Conservation (phyloP, 1,139 yeast genomes). For the Saccharomyces hybrid region DNA sequence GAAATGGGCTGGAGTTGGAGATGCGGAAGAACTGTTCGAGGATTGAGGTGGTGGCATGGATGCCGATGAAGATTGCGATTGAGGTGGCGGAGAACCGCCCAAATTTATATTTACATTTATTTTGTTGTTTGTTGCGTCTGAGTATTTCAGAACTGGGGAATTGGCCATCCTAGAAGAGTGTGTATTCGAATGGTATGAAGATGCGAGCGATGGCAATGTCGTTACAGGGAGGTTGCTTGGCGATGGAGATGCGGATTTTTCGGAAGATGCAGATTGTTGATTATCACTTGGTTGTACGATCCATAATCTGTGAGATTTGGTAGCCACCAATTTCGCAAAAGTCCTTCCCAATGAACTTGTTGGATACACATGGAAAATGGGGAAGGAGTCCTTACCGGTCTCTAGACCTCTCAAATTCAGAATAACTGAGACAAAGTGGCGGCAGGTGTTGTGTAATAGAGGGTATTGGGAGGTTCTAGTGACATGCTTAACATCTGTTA, state of each 20-base stretch:
- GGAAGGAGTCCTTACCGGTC: too few relatives aligned
- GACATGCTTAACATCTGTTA: too few relatives aligned
- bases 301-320: too few relatives aligned
- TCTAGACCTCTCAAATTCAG: too few relatives aligned
- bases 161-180: neutral
- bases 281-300: too few relatives aligned
- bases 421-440: too few relatives aligned
- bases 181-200: neutral
- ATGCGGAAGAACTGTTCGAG: constrained; percentile 2
- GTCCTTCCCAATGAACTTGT: too few relatives aligned
- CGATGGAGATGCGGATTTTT: constrained; percentile 6
- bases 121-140: neutral
- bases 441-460: too few relatives aligned
- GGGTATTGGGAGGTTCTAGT: too few relatives aligned
- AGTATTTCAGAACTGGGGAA: neutral
- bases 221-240: constrained; percentile 21
- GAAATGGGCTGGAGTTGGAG: constrained; percentile 18
- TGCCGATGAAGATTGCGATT: neutral
- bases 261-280: constrained; percentile 2
- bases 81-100: neutral
- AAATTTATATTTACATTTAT: constrained; percentile 1
- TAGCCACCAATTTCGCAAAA: too few relatives aligned
- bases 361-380: too few relatives aligned
- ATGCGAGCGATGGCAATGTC: constrained; percentile 17
- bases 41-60: neutral